Base-by-base conservation (phyloP, 2,329 filamentous ascomycete species). In the Didymella pinodella region DNA sequence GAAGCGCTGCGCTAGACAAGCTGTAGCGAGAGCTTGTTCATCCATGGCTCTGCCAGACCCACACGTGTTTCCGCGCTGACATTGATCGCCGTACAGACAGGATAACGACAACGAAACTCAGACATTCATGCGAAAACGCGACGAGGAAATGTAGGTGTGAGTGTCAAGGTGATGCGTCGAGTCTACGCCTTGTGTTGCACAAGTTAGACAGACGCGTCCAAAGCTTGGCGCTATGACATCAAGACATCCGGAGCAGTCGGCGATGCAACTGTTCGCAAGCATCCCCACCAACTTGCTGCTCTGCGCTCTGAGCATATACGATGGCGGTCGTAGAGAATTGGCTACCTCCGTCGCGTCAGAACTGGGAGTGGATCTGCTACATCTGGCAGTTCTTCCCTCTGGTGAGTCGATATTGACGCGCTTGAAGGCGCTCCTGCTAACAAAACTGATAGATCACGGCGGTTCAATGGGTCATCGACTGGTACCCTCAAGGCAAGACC, bases 401-500 rank as follows among this genome's bases (percentile, higher is more conserved):
- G 51, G 82, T 84, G 74, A 46, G 79, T 61, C 7, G 6, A 14
- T 25, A 25, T 12, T 28, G 20, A 28, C 64, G 38, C 45, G 18
- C 5, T 25, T n/a, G 11, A 29, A 5, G 18, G 32, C 25, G 18
- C 10, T 22, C 12, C 2, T 10, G 26, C 25, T 32, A 16, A 41
- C 29, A 18, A 34, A 14, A 63, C 20, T 12, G n/a, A 18, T 45
- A 96, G 92, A 72, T 92, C 63, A 88, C 88, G 0, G 84, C 87
- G 1, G 50, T 86, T 22, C 93, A 97, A 86, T 96, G 90, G 89
- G 18, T 77, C 16, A 59, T 88, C 55, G 84, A 86, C 54, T 97
- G 87, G 85, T 95, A 97, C 76, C 91, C 91, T 49, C 92, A 94
- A 82, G 95, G 95, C 76, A 98, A 98, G 79, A 97, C 93, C 2